phyloP scores from a whole-genome alignment of 768 basidiomycete genomes.

The Boletus bicolor region DNA sequence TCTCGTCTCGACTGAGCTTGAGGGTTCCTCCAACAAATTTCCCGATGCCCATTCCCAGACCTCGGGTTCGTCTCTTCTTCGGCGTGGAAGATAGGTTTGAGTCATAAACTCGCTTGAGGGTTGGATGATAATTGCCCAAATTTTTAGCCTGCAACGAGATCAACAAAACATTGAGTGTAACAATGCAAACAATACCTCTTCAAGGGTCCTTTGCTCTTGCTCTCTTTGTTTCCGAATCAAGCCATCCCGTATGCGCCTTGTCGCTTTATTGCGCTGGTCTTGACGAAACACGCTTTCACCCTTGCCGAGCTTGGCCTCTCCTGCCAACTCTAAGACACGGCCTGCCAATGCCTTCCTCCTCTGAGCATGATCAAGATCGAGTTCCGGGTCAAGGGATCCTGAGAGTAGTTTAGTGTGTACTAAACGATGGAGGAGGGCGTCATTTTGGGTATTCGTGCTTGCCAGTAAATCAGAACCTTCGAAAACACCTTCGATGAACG shows the following conservation, averaged over 20 bases:
- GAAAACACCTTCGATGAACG: not conserved
- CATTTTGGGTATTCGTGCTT: slow-evolving; percentile 76
- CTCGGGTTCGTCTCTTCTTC: slow-evolving; percentile 54
- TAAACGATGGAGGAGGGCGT: slow-evolving; percentile 71
- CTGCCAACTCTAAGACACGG: slow-evolving; percentile 70
- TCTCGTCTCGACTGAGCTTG: slow-evolving; percentile 60
- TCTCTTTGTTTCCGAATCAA: slow-evolving; percentile 60
- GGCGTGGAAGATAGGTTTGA: slow-evolving; percentile 24
- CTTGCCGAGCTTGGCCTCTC: slow-evolving; percentile 66
- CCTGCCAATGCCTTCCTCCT: slow-evolving; percentile 74
- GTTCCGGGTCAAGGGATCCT: slow-evolving; percentile 61
- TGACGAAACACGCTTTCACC: slow-evolving; percentile 62
- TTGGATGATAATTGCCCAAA: slow-evolving; percentile 80
- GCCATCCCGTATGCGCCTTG: slow-evolving; percentile 71
- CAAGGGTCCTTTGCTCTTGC: slow-evolving; percentile 49
- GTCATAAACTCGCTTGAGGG: slow-evolving; percentile 66
- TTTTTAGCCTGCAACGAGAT: slow-evolving; percentile 63
- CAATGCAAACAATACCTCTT: slow-evolving; percentile 53
- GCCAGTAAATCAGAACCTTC: not conserved
- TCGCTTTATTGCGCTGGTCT: slow-evolving; percentile 65
- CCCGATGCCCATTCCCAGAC: slow-evolving; percentile 77
- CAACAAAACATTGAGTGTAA: not conserved
- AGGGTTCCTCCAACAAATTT: slow-evolving; percentile 69
- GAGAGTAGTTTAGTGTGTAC: slow-evolving; percentile 79
- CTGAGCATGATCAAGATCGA: slow-evolving; percentile 62